Percentiles rank a stretch among this genome's conserved stretches.
Evolutionary conservation across 805 yeast species (phyloP).

Genomic region (Myxozyma nipponensis): DNA sequence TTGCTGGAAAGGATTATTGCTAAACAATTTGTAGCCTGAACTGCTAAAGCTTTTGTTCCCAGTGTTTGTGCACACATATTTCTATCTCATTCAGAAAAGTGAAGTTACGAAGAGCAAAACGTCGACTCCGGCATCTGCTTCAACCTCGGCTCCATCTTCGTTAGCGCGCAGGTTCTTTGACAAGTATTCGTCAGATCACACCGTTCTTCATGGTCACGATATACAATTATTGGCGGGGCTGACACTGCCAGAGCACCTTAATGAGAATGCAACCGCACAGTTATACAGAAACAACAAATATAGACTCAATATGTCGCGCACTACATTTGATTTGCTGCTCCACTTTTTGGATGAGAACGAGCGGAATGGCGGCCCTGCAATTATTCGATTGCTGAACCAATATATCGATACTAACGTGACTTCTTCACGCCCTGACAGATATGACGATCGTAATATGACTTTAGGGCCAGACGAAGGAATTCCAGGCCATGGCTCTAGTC

Average conservation of each 20-base stretch:
- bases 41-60: constrained; percentile 82
- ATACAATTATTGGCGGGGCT: constrained; percentile 67
- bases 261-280: constrained; percentile 77
- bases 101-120: background rate
- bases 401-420: constrained; percentile 50
- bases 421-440: constrained; percentile 37
- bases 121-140: background rate
- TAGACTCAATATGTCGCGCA: constrained; percentile 69
- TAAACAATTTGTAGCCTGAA: constrained; percentile 51
- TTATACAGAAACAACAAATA: constrained; percentile 71
- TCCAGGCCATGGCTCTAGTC: constrained; percentile 37
- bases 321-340: constrained; percentile 76
- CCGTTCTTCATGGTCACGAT: constrained; percentile 72
- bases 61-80: constrained; percentile 81
- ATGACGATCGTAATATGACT: constrained; percentile 45
- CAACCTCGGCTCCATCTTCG: background rate
- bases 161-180: constrained; percentile 71
- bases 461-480: constrained; percentile 46
- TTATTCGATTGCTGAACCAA: constrained; percentile 82
- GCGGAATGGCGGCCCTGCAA: constrained; percentile 82
- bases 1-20: constrained; percentile 32
- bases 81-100: constrained; percentile 65
- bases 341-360: constrained; percentile 90
- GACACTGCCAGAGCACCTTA: constrained; percentile 72
- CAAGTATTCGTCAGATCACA: constrained; percentile 68